Conservation (phyloP, 2,329 filamentous ascomycete genomes). For the Botrytis paeoniae region DNA sequence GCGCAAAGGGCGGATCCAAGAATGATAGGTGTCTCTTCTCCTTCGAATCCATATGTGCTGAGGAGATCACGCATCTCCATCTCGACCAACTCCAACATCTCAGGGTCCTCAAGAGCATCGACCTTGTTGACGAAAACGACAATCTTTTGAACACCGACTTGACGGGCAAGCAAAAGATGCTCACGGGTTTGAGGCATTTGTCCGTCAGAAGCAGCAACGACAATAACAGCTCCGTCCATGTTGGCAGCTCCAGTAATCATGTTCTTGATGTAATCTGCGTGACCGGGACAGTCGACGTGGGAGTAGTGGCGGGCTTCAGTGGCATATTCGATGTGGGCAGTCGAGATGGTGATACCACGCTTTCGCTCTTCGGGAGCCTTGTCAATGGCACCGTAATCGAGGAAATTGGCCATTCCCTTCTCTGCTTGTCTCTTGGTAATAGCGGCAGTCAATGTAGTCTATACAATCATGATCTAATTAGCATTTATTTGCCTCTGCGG, state of each 20-base stretch:
- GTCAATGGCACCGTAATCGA: constrained; percentile 97
- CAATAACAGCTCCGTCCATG: constrained; percentile 99
- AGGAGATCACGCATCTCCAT: constrained; percentile 99
- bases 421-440: constrained; percentile 98
- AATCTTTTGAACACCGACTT: constrained; percentile 96
- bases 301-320: constrained; percentile 95
- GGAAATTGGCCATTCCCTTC: constrained; percentile 90
- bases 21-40: constrained; percentile 94
- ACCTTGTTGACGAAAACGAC: constrained; percentile 99
- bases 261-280: constrained; percentile 99
- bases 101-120: constrained; percentile 92
- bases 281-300: constrained; percentile 98
- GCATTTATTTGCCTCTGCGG: constrained; percentile 4
- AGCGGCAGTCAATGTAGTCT: constrained; percentile 97
- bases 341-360: constrained; percentile 99
- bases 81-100: constrained; percentile 99
- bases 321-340: constrained; percentile 96
- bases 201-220: constrained; percentile 95
- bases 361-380: constrained; percentile 99
- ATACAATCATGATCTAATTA: constrained; percentile 15
- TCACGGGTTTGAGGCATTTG: constrained; percentile 99
- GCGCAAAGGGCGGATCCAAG: constrained; percentile 96
- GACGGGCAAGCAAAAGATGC: constrained; percentile 94
- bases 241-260: constrained; percentile 99
- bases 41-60: constrained; percentile 89